phyloP scores from a whole-genome alignment of 169 alveolate genomes.

The Eimeria necatrix region DNA sequence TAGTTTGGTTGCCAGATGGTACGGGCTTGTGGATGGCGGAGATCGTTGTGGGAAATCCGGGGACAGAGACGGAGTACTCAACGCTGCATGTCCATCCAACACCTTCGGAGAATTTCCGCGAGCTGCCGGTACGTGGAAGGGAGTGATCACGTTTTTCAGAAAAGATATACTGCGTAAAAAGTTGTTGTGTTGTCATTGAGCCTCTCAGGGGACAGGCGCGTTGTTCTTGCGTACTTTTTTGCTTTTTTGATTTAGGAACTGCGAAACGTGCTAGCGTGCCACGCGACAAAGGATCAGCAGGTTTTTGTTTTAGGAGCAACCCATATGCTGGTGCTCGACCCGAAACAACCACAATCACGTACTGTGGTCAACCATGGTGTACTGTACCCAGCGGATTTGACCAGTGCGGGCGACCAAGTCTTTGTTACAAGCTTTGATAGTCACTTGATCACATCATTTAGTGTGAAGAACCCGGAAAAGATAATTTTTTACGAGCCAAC shows the following conservation, averaged over 20 bases:
- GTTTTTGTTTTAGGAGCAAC: constrained; percentile 70
- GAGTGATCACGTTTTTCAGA: not conserved
- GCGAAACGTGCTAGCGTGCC: constrained; percentile 73
- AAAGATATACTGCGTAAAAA: not conserved
- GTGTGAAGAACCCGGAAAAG: constrained; percentile 24
- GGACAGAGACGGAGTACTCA: constrained; percentile 1
- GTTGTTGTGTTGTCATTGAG: not conserved
- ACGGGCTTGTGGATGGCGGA: constrained; percentile 75
- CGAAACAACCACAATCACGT: not conserved
- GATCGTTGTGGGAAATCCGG: constrained; percentile 46
- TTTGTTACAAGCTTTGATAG: constrained; percentile 73
- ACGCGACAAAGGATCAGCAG: constrained; percentile 47
- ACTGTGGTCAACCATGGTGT: constrained; percentile 43
- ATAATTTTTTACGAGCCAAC: constrained; percentile 53
- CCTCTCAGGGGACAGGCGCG: not conserved
- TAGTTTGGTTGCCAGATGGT: constrained; percentile 80
- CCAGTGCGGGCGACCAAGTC: constrained; percentile 50
- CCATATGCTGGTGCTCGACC: constrained; percentile 30
- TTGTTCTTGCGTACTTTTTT: not conserved
- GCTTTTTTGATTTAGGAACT: constrained; percentile 30
- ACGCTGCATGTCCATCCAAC: constrained; percentile 13
- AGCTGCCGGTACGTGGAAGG: not conserved
- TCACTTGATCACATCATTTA: constrained; percentile 61
- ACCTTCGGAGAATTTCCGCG: constrained; percentile 21
- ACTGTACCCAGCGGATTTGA: constrained; percentile 70